phyloP scores from a whole-genome alignment of 345 rosid genomes.

The Salix caprea region DNA sequence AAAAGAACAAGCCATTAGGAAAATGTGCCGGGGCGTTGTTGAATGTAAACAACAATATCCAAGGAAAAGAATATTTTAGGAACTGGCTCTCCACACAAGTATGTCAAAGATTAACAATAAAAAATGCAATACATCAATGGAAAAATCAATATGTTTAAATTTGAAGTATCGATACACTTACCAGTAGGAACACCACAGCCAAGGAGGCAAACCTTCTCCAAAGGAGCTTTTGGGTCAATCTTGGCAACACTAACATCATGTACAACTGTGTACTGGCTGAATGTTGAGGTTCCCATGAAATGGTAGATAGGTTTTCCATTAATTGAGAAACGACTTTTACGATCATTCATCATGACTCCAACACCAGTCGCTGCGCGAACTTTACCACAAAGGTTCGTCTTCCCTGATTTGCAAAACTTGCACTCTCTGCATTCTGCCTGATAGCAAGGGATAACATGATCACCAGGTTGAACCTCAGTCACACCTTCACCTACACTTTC shows the following conservation, averaged over 20 bases:
- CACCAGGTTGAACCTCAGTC: conserved; percentile 84
- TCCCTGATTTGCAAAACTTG: conserved; percentile 96
- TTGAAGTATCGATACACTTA: conserved; percentile 10
- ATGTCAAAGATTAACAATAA: not conserved
- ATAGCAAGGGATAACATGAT: conserved; percentile 95
- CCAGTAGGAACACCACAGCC: conserved; percentile 99
- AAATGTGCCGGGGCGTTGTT: not conserved
- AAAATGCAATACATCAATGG: not conserved
- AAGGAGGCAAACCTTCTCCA: conserved; percentile 98
- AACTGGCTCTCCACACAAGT: not conserved
- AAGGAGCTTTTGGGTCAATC: conserved; percentile 82
- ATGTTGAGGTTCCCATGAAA: conserved; percentile 99
- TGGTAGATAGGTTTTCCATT: conserved; percentile 87
- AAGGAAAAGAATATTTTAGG: not conserved
- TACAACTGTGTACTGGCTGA: conserved; percentile 94
- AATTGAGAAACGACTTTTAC: conserved; percentile 73
- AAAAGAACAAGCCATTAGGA: not conserved
- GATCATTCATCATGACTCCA: conserved; percentile 94
- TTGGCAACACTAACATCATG: conserved; percentile 99
- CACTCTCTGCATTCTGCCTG: conserved; percentile 99
- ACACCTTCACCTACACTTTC: conserved; percentile 99
- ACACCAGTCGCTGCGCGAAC: conserved; percentile 88
- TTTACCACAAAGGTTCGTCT: conserved; percentile 96
- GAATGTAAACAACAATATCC: not conserved
- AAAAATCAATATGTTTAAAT: not conserved